These are phyloP conservation scores for Fennellomyces sp. DNA, from an alignment of 371 early-diverging fungal genomes.

Conservation along the genomic window DNA sequence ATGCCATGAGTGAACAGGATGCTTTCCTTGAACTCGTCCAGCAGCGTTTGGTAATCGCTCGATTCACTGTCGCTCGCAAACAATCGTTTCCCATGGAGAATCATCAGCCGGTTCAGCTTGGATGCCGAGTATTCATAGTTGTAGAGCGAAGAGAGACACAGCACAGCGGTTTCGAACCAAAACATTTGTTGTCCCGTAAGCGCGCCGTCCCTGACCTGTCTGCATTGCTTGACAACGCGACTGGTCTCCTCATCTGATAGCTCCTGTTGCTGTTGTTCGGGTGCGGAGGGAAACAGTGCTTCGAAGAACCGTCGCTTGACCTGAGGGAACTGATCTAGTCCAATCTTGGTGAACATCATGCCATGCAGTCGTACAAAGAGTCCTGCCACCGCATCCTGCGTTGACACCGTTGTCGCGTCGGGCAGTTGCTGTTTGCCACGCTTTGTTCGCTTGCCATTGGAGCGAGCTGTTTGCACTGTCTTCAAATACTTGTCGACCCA, in stretches of 20 bases:
- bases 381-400: slow-evolving; percentile 31
- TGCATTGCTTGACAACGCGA: not conserved
- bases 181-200: slow-evolving; percentile 33
- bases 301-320: slow-evolving; percentile 39
- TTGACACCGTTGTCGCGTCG: not conserved
- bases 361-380: slow-evolving; percentile 62
- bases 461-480: not conserved
- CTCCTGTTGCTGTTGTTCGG: not conserved
- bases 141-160: slow-evolving; percentile 56
- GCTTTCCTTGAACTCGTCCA: slow-evolving; percentile 25
- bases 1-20: slow-evolving; percentile 33
- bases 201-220: not conserved
- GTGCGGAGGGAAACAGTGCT: slow-evolving; percentile 21
- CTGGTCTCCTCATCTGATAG: not conserved
- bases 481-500: slow-evolving; percentile 33
- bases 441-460: slow-evolving; percentile 1
- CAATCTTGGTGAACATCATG: slow-evolving; percentile 70
- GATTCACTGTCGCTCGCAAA: slow-evolving; percentile 6
- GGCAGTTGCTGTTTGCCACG: slow-evolving; percentile 11
- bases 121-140: slow-evolving; percentile 57
- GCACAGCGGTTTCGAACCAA: slow-evolving; percentile 55
- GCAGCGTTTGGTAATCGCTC: slow-evolving; percentile 11
- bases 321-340: slow-evolving; percentile 57
- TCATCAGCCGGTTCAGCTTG: slow-evolving; percentile 42
- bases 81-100: slow-evolving; percentile 11